Base-by-base conservation (phyloP, 441 rosid species). In the Brassica balearica region DNA sequence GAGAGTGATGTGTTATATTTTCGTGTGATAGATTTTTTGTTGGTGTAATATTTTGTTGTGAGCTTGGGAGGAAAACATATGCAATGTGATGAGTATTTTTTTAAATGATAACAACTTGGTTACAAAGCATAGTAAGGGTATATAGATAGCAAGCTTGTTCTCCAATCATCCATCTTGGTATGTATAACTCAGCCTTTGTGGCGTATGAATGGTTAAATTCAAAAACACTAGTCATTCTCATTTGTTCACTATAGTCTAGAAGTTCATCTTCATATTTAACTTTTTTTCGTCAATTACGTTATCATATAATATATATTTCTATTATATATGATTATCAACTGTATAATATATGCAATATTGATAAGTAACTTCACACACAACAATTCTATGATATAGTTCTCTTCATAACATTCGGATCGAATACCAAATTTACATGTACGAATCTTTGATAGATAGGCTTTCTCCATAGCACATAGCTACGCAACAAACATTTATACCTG, bases 81-180 rank as follows among this genome's bases (percentile, higher is more conserved):
- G 67, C 59, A 68, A 46, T 29, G 73, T 60, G 62, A 38, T 19
- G 22, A 29, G 15, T 43, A 67, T 22, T 59, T 8, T 51, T 51
- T 14, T 5, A 51, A 51, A 14, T 51, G 56, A 51, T 0, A 51
- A 51, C 14, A 2, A 14, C 56, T 51, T 51, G 56, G 19, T 48
- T 48, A 48, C 17, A 48, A 48, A 5, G 56, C 19, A 48, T 48
- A 46, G 5, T 46, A 48, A 48, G 56, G 17, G 15, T n/a, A 48
- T n/a, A 48, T 48, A 48, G 15, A 48, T n/a, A 48, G 3, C 14
- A 12, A 51, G 15, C 56, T 5, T 51, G 8, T 14, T 51, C 56
- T 12, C 14, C 53, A 46, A 46, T 5, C 53, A 12, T 12, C 53
- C 53, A 46, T 5, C n/a, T 41, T 34, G 27, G 27, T 25, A 25